Evolutionary conservation across 78 protist genomes (phyloP), one percentile per base, ranked within the genome.

Genomic region (Dictyostelium discoideum): DNA sequence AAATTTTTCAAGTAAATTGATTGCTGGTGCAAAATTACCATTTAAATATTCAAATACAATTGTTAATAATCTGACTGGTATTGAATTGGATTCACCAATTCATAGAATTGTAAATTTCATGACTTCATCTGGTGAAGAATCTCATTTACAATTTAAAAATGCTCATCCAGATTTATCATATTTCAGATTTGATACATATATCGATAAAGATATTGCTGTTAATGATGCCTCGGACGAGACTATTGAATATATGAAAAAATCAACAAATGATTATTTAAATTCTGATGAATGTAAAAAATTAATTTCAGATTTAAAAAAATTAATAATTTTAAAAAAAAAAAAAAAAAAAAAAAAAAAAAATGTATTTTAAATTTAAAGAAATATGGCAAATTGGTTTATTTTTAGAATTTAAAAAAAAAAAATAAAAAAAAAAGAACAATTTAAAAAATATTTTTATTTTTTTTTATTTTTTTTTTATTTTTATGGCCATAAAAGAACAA

Each of bases 221-320:
- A 82, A 82, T 82, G 88, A 84, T 63, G 74, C 60, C 0, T 63
- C 78, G 10, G 79, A 84, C 40, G 78, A 84, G 65, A 84, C 88
- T 2, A 63, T 84, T 13, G 54, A 54, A 54, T 54, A 54, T 14
- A 84, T 84, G 88, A 24, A 40, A 14, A 29, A 54, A 84, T 24
- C 13, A 63, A 84, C 78, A 7, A 5, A 63, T 37, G 60, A 54
- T 14, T 84, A 84, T 84, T 63, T 63, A 22, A 82, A 44, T 29
- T 50, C 65, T 24, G 8, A 22, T 26, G 54, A 44, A 50, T 67
- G 26, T 24, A 67, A 67, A 67, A 24, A 67, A 24, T 8, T 24
- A 16, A 67, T 67, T 67, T 22, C 26, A 24, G 11, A 5, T 67
- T 24, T 67, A 67, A 67, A 67, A 67, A 24, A 24, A 24, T 67